Percentiles rank a stretch among this genome's conserved stretches.
Evolutionary conservation across 345 rosid species (phyloP).

Genomic region (Arabis hirsuta): DNA sequence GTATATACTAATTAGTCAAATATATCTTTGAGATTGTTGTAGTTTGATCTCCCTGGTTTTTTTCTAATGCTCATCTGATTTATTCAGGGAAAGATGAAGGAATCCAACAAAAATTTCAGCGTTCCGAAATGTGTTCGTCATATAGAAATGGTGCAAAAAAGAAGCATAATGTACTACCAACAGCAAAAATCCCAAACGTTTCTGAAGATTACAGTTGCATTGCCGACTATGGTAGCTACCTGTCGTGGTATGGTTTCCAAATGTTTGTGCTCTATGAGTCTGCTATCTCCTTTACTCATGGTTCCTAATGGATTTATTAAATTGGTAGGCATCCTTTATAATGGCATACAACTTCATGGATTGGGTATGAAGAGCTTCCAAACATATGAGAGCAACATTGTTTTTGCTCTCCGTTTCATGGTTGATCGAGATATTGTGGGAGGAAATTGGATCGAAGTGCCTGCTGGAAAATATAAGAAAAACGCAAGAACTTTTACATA

Average conservation of each 20-base stretch:
- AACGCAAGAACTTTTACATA: slow-evolving; percentile 63
- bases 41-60: slow-evolving; percentile 5
- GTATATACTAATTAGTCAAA: slow-evolving; percentile 46
- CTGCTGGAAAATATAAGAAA: slow-evolving; percentile 80
- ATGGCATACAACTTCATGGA: slow-evolving; percentile 93
- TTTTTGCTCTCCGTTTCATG: slow-evolving; percentile 96
- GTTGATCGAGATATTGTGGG: slow-evolving; percentile 86
- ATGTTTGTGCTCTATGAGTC: slow-evolving; percentile 21
- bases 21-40: slow-evolving; percentile 11
- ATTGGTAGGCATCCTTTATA: slow-evolving; percentile 85
- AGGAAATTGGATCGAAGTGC: slow-evolving; percentile 98
- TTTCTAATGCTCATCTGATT: slow-evolving; percentile 20
- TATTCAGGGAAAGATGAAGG: slow-evolving; percentile 82
- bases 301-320: slow-evolving; percentile 2
- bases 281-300: slow-evolving; percentile 7
- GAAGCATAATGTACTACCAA: slow-evolving; percentile 94
- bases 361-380: slow-evolving; percentile 87
- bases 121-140: slow-evolving; percentile 63
- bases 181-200: slow-evolving; percentile 76
- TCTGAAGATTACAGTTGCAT: slow-evolving; percentile 87
- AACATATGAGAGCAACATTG: slow-evolving; percentile 95
- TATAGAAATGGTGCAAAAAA: slow-evolving; percentile 76
- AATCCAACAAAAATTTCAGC: slow-evolving; percentile 61
- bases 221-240: slow-evolving; percentile 90
- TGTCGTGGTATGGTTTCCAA: slow-evolving; percentile 70